A percentile compares a stretch with the other conserved stretches of the same genome.
Evolutionary conservation across 2,329 filamentous ascomycete genomes (phyloP).

Genomic region (Dryadomyces quercus-mongolicae): DNA sequence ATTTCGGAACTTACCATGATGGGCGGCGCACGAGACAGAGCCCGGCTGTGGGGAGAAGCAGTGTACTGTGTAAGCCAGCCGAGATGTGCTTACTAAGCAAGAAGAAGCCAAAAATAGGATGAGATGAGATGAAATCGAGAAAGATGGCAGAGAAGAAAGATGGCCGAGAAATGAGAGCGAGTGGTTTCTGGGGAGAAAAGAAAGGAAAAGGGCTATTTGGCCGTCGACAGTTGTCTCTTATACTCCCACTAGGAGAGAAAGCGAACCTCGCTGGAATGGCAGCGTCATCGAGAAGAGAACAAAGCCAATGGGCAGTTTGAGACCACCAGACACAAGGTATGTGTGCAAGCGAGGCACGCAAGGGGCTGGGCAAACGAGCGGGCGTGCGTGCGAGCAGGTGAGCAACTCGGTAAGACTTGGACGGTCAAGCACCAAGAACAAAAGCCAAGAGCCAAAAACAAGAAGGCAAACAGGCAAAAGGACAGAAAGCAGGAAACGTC

Average conservation of each 20-base stretch:
- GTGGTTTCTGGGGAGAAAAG: not conserved
- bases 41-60: not conserved
- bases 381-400: not conserved
- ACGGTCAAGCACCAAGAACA: too few relatives aligned
- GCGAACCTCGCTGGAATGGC: not conserved
- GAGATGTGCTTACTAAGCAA: not conserved
- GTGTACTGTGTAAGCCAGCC: too few relatives aligned
- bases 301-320: not conserved
- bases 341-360: not conserved
- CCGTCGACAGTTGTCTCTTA: not conserved
- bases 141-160: not conserved
- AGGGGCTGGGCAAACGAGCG: not conserved
- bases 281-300: not conserved
- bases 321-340: not conserved
- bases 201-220: not conserved
- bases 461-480: too few relatives aligned
- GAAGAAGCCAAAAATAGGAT: not conserved
- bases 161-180: not conserved
- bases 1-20: not conserved
- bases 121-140: not conserved
- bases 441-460: too few relatives aligned
- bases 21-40: not conserved
- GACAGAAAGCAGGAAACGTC: not conserved
- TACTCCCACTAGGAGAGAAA: not conserved
- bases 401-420: not conserved